Evolutionary conservation across 495 filamentous ascomycete species (phyloP).

Genomic region (Daldinia childiae): DNA sequence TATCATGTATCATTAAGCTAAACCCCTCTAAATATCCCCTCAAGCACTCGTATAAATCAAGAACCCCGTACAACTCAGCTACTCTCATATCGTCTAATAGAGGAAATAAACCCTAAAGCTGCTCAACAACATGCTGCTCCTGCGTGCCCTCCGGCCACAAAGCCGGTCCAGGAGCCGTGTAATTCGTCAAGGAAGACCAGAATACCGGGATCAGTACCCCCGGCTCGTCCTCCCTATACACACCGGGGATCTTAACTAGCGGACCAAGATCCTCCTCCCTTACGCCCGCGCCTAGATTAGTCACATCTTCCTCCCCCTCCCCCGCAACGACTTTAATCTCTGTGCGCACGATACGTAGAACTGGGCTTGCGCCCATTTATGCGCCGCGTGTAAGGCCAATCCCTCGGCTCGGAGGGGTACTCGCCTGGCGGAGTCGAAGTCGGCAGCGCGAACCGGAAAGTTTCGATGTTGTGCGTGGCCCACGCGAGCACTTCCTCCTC

Average conservation of each 20-base stretch:
- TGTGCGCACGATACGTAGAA: not conserved
- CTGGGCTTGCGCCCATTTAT: conserved; percentile 42
- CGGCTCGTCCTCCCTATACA: conserved; percentile 32
- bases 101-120: not conserved
- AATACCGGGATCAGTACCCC: conserved; percentile 36
- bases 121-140: conserved; percentile 29
- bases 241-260: conserved; percentile 26
- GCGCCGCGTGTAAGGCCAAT: conserved; percentile 67
- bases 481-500: not conserved
- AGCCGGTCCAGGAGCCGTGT: conserved; percentile 33
- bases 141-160: conserved; percentile 26
- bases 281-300: not conserved
- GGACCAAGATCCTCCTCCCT: not conserved
- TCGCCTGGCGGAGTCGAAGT: conserved; percentile 56
- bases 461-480: conserved; percentile 25
- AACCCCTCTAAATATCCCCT: too few relatives aligned
- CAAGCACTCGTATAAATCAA: not conserved
- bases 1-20: too few relatives aligned
- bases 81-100: not conserved
- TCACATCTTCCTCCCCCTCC: not conserved
- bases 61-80: too few relatives aligned
- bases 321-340: not conserved
- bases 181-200: conserved; percentile 36
- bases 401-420: conserved; percentile 70
- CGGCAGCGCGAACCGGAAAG: conserved; percentile 50